A percentile compares a stretch with the other conserved stretches of the same genome.
Evolutionary conservation across 163 green algal genomes (phyloP).

Genomic region (Scenedesmus sp.): DNA sequence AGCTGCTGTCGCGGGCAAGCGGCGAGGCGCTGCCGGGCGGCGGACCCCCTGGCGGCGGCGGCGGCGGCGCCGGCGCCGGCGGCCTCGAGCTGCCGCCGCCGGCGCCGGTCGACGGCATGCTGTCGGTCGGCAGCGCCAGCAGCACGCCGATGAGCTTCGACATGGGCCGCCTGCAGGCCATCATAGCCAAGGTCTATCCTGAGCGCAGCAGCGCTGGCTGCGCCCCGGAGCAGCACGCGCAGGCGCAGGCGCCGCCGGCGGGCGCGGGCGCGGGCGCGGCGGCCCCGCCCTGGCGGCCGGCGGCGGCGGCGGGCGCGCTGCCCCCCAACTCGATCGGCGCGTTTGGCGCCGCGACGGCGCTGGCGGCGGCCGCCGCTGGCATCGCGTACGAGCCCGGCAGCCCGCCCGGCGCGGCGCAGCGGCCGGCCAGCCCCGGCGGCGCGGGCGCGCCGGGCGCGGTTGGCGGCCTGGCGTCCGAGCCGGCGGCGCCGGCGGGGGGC

Average conservation of each 20-base stretch:
- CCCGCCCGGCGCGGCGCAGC: not conserved
- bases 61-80: no score
- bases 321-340: conserved; percentile 1
- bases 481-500: no score
- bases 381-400: not conserved
- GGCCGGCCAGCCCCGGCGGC: no score
- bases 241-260: not conserved
- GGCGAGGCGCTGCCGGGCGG: no score
- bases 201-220: not conserved
- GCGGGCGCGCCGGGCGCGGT: not conserved
- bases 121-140: not conserved
- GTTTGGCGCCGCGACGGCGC: not conserved
- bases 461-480: no score
- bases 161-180: conserved; percentile 9
- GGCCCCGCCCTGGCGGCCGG: not conserved
- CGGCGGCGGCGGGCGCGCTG: not conserved
- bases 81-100: not conserved
- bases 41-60: no score
- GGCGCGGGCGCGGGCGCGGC: not conserved
- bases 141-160: conserved; percentile 10
- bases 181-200: conserved; percentile 33
- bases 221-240: conserved; percentile 8
- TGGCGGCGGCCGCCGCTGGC: conserved; percentile 10
- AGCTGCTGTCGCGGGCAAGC: conserved; percentile 6
- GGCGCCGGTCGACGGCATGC: not conserved